Evolutionary conservation across 345 rosid genomes (phyloP).

Genomic region (Adansonia digitata): DNA sequence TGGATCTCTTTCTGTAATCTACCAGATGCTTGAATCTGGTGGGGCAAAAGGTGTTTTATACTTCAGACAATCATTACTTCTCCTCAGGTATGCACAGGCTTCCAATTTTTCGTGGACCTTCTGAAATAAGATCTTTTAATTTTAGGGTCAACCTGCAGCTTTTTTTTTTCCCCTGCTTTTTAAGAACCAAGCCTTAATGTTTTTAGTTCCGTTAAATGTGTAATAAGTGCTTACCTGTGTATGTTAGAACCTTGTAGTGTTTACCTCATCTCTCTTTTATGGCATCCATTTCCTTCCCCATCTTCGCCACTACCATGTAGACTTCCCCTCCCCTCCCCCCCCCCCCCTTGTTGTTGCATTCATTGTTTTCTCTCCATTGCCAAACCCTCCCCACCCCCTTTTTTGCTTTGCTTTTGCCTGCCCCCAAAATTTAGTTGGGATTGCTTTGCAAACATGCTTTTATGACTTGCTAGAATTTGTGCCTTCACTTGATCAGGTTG

Average conservation of each 20-base stretch:
- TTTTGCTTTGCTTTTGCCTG: neutral
- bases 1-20: constrained; percentile 95
- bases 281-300: neutral
- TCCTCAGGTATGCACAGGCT: constrained; percentile 54
- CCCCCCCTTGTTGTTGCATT: neutral
- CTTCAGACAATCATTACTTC: constrained; percentile 94
- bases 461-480: neutral
- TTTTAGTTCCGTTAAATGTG: neutral
- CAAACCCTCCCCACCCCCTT: neutral
- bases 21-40: constrained; percentile 98
- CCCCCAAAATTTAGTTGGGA: neutral
- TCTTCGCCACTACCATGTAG: neutral
- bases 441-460: constrained; percentile 4
- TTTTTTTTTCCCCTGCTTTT: neutral
- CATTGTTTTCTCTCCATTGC: neutral
- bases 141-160: neutral
- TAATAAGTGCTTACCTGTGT: neutral
- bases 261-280: neutral
- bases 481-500: constrained; percentile 47
- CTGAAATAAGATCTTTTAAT: neutral
- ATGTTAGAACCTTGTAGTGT: neutral
- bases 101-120: neutral
- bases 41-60: constrained; percentile 83
- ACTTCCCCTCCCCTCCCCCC: neutral
- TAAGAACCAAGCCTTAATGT: neutral